Evolutionary conservation across 495 filamentous ascomycete genomes (phyloP).

Genomic region (Trichoderma orchidacearum): DNA sequence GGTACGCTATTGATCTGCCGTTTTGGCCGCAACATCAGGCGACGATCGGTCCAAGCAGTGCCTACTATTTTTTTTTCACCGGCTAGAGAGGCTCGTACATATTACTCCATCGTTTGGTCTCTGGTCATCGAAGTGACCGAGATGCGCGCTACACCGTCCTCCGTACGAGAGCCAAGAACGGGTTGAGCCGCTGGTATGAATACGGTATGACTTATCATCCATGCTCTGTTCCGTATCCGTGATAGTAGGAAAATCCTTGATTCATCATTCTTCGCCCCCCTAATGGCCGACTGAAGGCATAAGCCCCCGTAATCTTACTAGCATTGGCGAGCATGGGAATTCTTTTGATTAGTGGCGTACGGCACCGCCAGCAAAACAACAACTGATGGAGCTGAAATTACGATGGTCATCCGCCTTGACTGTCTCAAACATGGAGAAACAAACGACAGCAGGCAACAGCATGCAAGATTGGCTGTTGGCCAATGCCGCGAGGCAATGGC

Average conservation of each 20-base stretch:
- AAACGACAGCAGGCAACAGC: background rate
- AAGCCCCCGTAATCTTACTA: background rate
- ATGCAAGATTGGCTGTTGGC: background rate
- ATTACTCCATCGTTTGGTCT: too few relatives aligned
- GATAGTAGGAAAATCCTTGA: too few relatives aligned
- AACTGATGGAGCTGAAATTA: background rate
- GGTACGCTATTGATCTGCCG: background rate
- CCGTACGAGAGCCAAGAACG: too few relatives aligned
- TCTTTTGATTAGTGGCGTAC: background rate
- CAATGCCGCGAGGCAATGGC: background rate
- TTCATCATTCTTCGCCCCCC: too few relatives aligned
- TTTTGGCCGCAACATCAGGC: background rate
- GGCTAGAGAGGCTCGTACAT: too few relatives aligned
- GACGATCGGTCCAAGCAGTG: background rate
- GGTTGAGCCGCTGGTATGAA: too few relatives aligned
- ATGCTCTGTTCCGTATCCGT: too few relatives aligned
- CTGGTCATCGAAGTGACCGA: too few relatives aligned
- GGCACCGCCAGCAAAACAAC: background rate
- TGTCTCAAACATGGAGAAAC: background rate
- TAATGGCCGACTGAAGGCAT: too few relatives aligned
- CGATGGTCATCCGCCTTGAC: background rate
- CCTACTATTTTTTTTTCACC: too few relatives aligned
- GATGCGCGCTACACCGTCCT: too few relatives aligned
- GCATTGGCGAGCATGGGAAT: background rate
- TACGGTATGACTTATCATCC: too few relatives aligned